These are phyloP conservation scores for Cladophialophora psammophila DNA, from an alignment of 2,329 filamentous ascomycete genomes.

Conservation along the genomic window DNA sequence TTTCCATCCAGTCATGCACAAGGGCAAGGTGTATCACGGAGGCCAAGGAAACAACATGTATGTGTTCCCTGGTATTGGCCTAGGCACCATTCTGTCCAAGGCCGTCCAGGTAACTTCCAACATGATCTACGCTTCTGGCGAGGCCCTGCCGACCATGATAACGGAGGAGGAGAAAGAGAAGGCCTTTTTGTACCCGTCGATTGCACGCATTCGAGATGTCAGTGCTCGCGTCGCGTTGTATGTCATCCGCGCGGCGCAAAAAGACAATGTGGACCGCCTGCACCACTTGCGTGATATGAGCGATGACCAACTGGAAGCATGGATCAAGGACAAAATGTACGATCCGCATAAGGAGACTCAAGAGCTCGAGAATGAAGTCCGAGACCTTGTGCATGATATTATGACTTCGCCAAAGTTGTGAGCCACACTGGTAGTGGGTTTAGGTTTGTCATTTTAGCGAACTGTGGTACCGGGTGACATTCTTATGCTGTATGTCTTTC, in stretches of 20 bases:
- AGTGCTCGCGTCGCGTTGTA: constrained; percentile 85
- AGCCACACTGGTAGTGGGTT: background rate
- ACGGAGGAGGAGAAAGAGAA: constrained; percentile 80
- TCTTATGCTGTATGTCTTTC: constrained; percentile 3
- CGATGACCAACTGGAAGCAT: constrained; percentile 54
- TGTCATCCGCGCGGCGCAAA: constrained; percentile 90
- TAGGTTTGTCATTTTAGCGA: constrained; percentile 15
- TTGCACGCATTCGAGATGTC: constrained; percentile 90
- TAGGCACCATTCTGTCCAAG: constrained; percentile 92
- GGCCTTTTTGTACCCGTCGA: constrained; percentile 88
- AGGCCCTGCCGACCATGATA: constrained; percentile 78
- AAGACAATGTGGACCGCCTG: constrained; percentile 72
- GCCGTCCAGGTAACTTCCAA: constrained; percentile 84
- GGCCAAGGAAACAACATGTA: constrained; percentile 86
- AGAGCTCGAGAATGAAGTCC: constrained; percentile 53
- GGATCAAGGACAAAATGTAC: constrained; percentile 60
- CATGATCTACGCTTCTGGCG: constrained; percentile 96
- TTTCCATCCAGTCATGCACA: constrained; percentile 76
- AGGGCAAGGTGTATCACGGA: constrained; percentile 74
- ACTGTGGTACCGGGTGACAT: constrained; percentile 7
- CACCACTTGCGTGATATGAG: constrained; percentile 52
- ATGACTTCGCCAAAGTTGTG: constrained; percentile 29
- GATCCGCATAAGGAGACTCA: constrained; percentile 57
- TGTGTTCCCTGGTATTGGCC: constrained; percentile 94
- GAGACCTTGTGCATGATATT: constrained; percentile 34